Evolutionary conservation across 1,139 yeast genomes (phyloP).

Genomic region (Meyerozyma sp.): DNA sequence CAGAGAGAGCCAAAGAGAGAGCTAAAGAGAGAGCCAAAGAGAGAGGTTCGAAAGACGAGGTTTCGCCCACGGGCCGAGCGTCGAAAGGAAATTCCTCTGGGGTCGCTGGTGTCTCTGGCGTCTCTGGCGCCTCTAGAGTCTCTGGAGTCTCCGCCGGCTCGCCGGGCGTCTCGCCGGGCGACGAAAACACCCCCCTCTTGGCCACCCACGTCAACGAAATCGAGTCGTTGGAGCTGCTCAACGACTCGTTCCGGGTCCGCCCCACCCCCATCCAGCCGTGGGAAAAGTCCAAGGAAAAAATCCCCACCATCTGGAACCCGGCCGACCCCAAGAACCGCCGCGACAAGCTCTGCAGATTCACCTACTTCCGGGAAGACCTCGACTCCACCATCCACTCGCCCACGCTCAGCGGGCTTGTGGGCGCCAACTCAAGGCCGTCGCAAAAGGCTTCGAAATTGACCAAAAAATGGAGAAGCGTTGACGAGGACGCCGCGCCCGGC

Average conservation of each 20-base stretch:
- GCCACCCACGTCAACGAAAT: constrained; percentile 57
- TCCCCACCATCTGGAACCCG: constrained; percentile 25
- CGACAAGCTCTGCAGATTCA: constrained; percentile 52
- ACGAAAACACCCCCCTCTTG: constrained; percentile 20
- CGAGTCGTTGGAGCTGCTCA: constrained; percentile 36
- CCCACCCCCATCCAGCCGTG: constrained; percentile 78
- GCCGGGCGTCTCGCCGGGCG: background rate
- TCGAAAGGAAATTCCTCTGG: background rate
- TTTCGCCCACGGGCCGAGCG: constrained; percentile 3
- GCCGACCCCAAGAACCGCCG: constrained; percentile 17
- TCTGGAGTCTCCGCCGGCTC: background rate
- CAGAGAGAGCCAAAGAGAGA: no score
- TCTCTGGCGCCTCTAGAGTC: no score
- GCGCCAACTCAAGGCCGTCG: constrained; percentile 7
- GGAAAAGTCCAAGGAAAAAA: constrained; percentile 41
- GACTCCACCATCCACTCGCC: constrained; percentile 89
- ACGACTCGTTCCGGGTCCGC: constrained; percentile 54
- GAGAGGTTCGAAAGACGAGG: constrained; percentile 1
- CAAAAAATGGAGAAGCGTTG: constrained; percentile 14
- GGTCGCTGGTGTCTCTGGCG: no score
- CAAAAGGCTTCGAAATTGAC: constrained; percentile 8
- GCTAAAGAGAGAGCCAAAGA: no score
- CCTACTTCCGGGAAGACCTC: constrained; percentile 87
- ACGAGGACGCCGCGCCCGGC: background rate
- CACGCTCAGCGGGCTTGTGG: constrained; percentile 73